Conservation (phyloP, 805 yeast species). For the Schwanniomyces yamadae region DNA sequence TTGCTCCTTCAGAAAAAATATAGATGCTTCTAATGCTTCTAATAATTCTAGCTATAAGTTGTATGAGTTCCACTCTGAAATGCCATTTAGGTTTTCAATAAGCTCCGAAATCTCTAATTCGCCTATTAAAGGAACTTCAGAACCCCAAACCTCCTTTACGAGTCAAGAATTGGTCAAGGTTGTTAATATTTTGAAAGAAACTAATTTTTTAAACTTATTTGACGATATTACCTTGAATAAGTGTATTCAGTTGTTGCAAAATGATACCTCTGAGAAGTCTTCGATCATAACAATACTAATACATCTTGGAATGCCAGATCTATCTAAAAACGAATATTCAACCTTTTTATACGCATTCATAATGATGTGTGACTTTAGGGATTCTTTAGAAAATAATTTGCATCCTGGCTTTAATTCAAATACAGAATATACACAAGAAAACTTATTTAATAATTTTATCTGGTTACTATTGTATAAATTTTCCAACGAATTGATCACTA, state of each 20-base stretch:
- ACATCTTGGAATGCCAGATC: slow-evolving; percentile 7
- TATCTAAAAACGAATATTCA: slow-evolving; percentile 5
- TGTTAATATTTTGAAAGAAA: no score
- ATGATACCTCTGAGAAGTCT: not conserved
- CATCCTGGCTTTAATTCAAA: slow-evolving; percentile 27
- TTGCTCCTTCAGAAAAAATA: slow-evolving; percentile 3
- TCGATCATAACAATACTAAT: slow-evolving; percentile 4
- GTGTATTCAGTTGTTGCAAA: slow-evolving; percentile 3
- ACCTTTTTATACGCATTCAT: slow-evolving; percentile 20
- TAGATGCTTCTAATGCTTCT: not conserved
- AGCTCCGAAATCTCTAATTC: no score
- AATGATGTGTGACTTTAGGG: slow-evolving; percentile 18
- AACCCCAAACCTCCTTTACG: no score
- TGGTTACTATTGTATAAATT: slow-evolving; percentile 19
- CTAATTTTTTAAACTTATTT: not conserved
- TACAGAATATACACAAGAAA: slow-evolving; percentile 3
- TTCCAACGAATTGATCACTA: slow-evolving; percentile 11
- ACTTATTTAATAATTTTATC: slow-evolving; percentile 16
- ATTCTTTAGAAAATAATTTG: slow-evolving; percentile 8
- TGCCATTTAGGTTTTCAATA: no score
- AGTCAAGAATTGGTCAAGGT: no score
- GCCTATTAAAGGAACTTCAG: no score
- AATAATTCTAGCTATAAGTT: no score
- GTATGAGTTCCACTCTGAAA: no score
- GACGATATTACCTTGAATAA: slow-evolving; percentile 1